Evolutionary conservation across 2,329 filamentous ascomycete genomes (phyloP).

Genomic region (Aspergillus hiratsukae): DNA sequence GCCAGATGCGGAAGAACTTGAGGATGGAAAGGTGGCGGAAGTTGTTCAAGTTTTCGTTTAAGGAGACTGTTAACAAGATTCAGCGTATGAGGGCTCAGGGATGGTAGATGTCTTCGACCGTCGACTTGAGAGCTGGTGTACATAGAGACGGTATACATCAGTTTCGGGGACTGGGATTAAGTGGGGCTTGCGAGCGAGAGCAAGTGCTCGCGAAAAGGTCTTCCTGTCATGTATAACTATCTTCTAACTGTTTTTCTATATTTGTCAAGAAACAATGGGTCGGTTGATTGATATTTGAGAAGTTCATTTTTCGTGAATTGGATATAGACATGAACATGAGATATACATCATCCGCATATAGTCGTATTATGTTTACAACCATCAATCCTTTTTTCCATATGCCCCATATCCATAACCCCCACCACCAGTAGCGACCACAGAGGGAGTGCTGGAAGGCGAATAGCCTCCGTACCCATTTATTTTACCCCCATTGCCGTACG

Average conservation of each 20-base stretch:
- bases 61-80: slow-evolving; percentile 39
- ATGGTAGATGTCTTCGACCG: slow-evolving; percentile 28
- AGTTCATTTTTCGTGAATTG: neutral
- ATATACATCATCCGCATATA: slow-evolving; percentile 1
- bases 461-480: slow-evolving; percentile 56
- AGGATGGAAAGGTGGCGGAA: slow-evolving; percentile 39
- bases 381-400: slow-evolving; percentile 43
- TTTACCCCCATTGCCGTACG: slow-evolving; percentile 50
- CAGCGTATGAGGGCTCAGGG: slow-evolving; percentile 44
- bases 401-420: slow-evolving; percentile 34
- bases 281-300: neutral
- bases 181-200: neutral
- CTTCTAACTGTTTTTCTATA: slow-evolving; percentile 10
- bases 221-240: slow-evolving; percentile 8
- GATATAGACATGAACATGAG: slow-evolving; percentile 8
- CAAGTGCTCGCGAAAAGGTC: neutral
- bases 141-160: slow-evolving; percentile 1
- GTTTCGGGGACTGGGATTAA: neutral
- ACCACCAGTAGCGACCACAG: slow-evolving; percentile 13
- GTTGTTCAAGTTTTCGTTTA: slow-evolving; percentile 43
- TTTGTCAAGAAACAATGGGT: slow-evolving; percentile 1
- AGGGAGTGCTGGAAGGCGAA: slow-evolving; percentile 36
- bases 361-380: too few species aligned
- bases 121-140: neutral
- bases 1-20: slow-evolving; percentile 39